Evolutionary conservation across 2,329 filamentous ascomycete species (phyloP).

Genomic region (Pseudopithomyces chartarum): DNA sequence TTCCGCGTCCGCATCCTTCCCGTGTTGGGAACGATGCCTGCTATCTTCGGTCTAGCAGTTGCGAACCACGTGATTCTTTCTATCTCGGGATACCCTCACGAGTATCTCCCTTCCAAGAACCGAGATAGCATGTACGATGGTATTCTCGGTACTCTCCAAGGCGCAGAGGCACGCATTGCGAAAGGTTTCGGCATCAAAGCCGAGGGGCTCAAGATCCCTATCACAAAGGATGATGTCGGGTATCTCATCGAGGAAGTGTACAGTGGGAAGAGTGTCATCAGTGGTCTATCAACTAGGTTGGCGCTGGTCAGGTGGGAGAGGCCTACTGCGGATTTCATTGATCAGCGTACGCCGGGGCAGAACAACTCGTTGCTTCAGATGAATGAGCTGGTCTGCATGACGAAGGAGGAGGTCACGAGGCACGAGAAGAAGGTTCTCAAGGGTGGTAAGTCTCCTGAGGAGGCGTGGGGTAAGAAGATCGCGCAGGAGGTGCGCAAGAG

Average conservation of each 20-base stretch:
- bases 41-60: constrained; percentile 87
- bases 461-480: constrained; percentile 73
- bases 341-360: constrained; percentile 72
- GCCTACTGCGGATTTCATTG: constrained; percentile 66
- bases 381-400: constrained; percentile 84
- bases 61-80: constrained; percentile 92
- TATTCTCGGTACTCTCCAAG: constrained; percentile 76
- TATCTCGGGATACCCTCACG: constrained; percentile 80
- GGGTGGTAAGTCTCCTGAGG: constrained; percentile 68
- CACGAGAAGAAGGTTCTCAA: constrained; percentile 82
- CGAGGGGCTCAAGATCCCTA: constrained; percentile 76
- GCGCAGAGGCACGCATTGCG: constrained; percentile 76
- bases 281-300: constrained; percentile 78
- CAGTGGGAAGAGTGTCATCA: constrained; percentile 79
- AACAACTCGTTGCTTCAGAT: constrained; percentile 73
- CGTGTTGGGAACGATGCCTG: constrained; percentile 95
- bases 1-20: constrained; percentile 95
- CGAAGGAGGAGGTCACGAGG: constrained; percentile 80
- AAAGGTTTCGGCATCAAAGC: constrained; percentile 58
- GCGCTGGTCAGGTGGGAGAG: constrained; percentile 80
- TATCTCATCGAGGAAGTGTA: constrained; percentile 92
- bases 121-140: constrained; percentile 92
- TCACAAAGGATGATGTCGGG: constrained; percentile 80
- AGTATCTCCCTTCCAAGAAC: constrained; percentile 79
- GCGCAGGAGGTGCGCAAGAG: constrained; percentile 70